Evolutionary conservation across 1,284 basidiomycete genomes (phyloP).

Genomic region (Sanghuangporus sanghuang): DNA sequence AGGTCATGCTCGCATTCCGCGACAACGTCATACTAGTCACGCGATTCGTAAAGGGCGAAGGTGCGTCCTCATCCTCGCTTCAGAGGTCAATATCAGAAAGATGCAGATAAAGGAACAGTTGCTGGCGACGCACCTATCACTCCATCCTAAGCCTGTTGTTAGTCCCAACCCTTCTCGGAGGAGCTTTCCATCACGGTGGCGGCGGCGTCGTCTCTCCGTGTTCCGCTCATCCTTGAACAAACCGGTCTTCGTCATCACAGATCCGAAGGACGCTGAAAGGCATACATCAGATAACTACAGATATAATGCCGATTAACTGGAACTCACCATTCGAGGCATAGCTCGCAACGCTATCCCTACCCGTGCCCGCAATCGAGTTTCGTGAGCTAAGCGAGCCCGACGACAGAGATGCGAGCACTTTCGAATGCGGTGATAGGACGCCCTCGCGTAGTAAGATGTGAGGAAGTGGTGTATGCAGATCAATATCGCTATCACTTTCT

Average conservation of each 20-base stretch:
- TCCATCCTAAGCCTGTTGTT: slow-evolving; percentile 80
- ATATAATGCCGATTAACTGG: slow-evolving; percentile 13
- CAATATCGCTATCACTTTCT: slow-evolving; percentile 63
- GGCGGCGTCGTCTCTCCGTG: slow-evolving; percentile 51
- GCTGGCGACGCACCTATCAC: slow-evolving; percentile 44
- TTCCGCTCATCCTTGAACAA: slow-evolving; percentile 61
- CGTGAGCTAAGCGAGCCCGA: slow-evolving; percentile 11
- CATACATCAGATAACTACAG: slow-evolving; percentile 34
- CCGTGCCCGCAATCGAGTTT: background rate
- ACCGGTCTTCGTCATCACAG: slow-evolving; percentile 47
- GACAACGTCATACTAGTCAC: slow-evolving; percentile 44
- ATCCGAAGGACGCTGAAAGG: slow-evolving; percentile 19
- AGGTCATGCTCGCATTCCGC: slow-evolving; percentile 20
- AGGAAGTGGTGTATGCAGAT: slow-evolving; percentile 74
- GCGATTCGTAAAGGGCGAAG: slow-evolving; percentile 62
- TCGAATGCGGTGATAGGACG: slow-evolving; percentile 69
- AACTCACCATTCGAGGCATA: slow-evolving; percentile 10
- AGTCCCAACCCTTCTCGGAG: slow-evolving; percentile 68
- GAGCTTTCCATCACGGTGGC: slow-evolving; percentile 68
- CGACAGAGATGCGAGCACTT: slow-evolving; percentile 43
- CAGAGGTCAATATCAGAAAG: background rate
- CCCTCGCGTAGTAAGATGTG: slow-evolving; percentile 72
- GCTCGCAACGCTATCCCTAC: slow-evolving; percentile 14
- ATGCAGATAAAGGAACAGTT: slow-evolving; percentile 32
- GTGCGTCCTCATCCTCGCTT: slow-evolving; percentile 73